phyloP scores from a whole-genome alignment of 176 grass and related monocot genomes.

The Oryza nivara region DNA sequence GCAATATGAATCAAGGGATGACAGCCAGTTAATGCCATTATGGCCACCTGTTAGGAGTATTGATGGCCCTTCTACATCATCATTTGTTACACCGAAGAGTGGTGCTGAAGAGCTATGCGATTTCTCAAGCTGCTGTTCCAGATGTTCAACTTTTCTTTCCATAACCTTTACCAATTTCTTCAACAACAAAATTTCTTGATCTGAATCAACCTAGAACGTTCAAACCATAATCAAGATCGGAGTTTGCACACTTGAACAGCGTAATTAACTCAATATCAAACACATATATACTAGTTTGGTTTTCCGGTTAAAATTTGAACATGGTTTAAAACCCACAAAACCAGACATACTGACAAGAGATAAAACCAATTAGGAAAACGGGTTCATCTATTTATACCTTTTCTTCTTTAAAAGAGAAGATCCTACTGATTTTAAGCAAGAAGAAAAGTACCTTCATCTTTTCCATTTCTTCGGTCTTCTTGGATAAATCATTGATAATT shows the following conservation, averaged over 20 bases:
- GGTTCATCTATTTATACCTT: constrained; percentile 27
- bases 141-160: constrained; percentile 55
- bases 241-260: not conserved
- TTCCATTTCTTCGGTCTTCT: constrained; percentile 51
- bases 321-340: not conserved
- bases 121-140: constrained; percentile 58
- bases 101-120: constrained; percentile 46
- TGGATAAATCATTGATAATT: constrained; percentile 53
- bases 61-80: constrained; percentile 37
- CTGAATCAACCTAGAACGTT: constrained; percentile 60
- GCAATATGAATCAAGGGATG: constrained; percentile 65
- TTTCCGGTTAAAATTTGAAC: constrained; percentile 4
- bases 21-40: constrained; percentile 60
- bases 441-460: constrained; percentile 66
- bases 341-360: constrained; percentile 3
- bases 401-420: constrained; percentile 19
- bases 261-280: constrained; percentile 26
- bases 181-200: constrained; percentile 68
- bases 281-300: not conserved
- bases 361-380: constrained; percentile 26
- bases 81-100: constrained; percentile 18
- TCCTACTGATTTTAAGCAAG: constrained; percentile 24
- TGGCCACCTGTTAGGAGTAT: constrained; percentile 79
- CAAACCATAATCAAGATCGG: constrained; percentile 35
- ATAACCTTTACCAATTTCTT: constrained; percentile 53